These are phyloP conservation scores for Populus hybrid DNA, from an alignment of 441 rosid genomes.

Conservation along the genomic window DNA sequence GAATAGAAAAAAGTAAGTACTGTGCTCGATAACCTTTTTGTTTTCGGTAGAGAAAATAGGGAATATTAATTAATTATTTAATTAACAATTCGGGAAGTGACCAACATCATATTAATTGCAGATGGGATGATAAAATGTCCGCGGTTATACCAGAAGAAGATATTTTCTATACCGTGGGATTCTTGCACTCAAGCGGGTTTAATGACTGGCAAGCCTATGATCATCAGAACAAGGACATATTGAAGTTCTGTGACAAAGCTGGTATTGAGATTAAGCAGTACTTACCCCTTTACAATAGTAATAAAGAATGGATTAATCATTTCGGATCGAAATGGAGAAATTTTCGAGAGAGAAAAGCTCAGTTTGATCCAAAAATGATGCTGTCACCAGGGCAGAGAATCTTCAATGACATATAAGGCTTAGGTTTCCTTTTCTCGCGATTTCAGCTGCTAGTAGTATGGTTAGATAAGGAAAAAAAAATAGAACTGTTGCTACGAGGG, in stretches of 20 bases:
- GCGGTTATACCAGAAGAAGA: conserved; percentile 76
- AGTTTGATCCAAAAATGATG: conserved; percentile 78
- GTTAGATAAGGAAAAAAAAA: too few species aligned
- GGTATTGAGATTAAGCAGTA: conserved; percentile 61
- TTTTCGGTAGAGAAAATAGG: not conserved
- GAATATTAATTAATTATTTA: too few species aligned
- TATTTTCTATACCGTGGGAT: conserved; percentile 73
- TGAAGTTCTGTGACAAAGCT: conserved; percentile 49
- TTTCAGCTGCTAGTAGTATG: not conserved
- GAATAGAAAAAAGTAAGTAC: conserved; percentile 64
- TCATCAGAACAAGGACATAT: conserved; percentile 53
- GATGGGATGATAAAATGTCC: conserved; percentile 82
- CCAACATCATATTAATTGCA: conserved; percentile 17
- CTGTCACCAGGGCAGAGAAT: conserved; percentile 87
- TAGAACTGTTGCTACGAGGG: too few species aligned
- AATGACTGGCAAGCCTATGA: conserved; percentile 59
- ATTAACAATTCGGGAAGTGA: too few species aligned
- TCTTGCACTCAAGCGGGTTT: conserved; percentile 65
- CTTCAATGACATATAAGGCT: conserved; percentile 31
- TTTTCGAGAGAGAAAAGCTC: conserved; percentile 47
- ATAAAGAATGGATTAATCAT: conserved; percentile 66
- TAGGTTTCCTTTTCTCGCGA: not conserved
- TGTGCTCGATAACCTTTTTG: not conserved
- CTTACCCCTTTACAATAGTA: conserved; percentile 51
- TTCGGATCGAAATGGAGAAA: conserved; percentile 75